Conservation (phyloP, 2,329 filamentous ascomycete genomes). For the Apiospora hydei region DNA sequence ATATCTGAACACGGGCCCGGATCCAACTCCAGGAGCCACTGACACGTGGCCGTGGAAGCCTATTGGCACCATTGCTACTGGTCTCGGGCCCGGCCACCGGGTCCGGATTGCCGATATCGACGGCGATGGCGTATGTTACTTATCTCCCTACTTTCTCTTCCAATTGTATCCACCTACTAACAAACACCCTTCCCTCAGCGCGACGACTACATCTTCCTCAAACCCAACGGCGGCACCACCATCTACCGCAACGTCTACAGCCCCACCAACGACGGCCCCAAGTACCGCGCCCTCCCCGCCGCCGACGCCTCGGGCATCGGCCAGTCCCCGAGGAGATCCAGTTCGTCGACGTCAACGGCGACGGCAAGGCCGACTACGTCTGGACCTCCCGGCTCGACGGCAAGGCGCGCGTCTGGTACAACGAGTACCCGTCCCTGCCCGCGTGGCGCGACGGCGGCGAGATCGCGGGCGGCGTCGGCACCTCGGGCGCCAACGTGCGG, state of each 20-base stretch:
- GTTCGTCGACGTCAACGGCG: constrained; percentile 34
- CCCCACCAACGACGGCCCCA: constrained; percentile 15
- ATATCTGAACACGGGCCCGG: too few species aligned
- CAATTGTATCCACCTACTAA: too few species aligned
- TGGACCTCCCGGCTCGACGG: neutral
- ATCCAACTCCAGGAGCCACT: too few species aligned
- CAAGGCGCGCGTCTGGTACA: constrained; percentile 30
- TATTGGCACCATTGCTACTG: too few species aligned
- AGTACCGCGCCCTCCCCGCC: constrained; percentile 29
- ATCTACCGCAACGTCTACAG: constrained; percentile 30
- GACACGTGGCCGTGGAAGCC: too few species aligned
- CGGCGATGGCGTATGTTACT: too few species aligned
- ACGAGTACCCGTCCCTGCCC: constrained; percentile 30
- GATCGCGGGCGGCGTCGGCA: constrained; percentile 30
- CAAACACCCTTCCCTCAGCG: too few species aligned
- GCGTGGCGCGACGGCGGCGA: constrained; percentile 25
- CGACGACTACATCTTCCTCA: constrained; percentile 32
- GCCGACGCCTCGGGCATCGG: too few species aligned
- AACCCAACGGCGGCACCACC: constrained; percentile 25
- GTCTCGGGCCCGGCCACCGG: too few species aligned
- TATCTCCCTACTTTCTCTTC: too few species aligned
- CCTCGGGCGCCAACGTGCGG: constrained; percentile 30
- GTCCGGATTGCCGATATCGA: too few species aligned
- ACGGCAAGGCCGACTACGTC: constrained; percentile 33
- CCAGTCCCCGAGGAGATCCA: too few species aligned